Base-by-base conservation (phyloP, 2,329 filamentous ascomycete genomes). In the Alternaria novae-zelandiae region DNA sequence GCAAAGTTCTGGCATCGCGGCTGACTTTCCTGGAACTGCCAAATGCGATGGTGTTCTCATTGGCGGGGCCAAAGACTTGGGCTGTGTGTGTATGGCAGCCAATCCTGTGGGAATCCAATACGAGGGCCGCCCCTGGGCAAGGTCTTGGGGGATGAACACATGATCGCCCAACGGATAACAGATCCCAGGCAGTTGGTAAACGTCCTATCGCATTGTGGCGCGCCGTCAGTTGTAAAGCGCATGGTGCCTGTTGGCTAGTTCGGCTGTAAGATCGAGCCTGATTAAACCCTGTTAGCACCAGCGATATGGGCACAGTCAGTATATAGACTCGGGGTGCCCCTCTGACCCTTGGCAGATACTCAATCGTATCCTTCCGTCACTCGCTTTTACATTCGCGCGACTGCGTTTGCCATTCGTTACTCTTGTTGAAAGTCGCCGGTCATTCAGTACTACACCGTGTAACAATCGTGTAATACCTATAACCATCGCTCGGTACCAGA, bases 261-360 rank as follows among this genome's bases (percentile, higher is more conserved):
- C 46, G 26, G 51, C 36, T 25, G 45, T 23, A 47, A 36, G 30
- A 32, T 28, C 25, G 45, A 36, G 45, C 45, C 50, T 65, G 32
- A 17, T 50, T 25, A 28, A 55, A 51, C 63, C 63, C 47, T 59
- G 56, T 59, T 26, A 59, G 50, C 43, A 56, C 20, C 13, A 43
- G 51, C 53, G 17, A 23, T 57, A 51, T 25, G 32, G 43, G 59
- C 17, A 28, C 50, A 12, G 26, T 50, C 36, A 12, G 49, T 61
- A 60, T 63, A 64, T 66, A 64, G 53, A 50, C 30, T 66, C 36
- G 36, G 50, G 49, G 32, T 21, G 45, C 54, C 41, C 46, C 26
- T 55, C 11, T 26, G 25, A n/a, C 41, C 32, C 60, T 45, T 41
- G 49, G 45, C 30, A 32, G 23, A n/a, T 13, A 21, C 10, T 9